Conservation (phyloP, 208 protist species). For the Trypanosoma platydactyli region DNA sequence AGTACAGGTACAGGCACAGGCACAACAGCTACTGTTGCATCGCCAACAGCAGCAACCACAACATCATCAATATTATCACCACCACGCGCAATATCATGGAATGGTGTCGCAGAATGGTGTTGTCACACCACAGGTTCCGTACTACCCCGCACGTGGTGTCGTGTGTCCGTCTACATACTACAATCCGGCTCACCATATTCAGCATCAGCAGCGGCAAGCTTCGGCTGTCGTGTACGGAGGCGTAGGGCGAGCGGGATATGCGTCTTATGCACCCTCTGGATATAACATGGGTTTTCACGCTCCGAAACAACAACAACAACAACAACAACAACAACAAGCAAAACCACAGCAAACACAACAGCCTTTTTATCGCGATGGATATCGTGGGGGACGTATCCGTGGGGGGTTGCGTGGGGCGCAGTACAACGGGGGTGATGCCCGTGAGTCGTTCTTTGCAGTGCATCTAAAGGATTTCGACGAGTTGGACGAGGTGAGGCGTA, state of each 20-base stretch:
- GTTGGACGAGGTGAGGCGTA: slow-evolving; percentile 64
- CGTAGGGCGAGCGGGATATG: not conserved
- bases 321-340: slow-evolving; percentile 29
- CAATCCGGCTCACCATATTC: not conserved
- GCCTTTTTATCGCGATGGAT: slow-evolving; percentile 1
- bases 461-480: slow-evolving; percentile 73
- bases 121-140: not conserved
- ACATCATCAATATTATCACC: slow-evolving; percentile 6
- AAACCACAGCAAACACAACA: slow-evolving; percentile 30
- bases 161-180: not conserved
- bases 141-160: not conserved
- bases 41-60: slow-evolving; percentile 1
- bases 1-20: slow-evolving; percentile 10
- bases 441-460: slow-evolving; percentile 51
- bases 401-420: slow-evolving; percentile 10
- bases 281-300: not conserved
- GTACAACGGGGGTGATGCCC: slow-evolving; percentile 20
- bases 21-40: slow-evolving; percentile 1
- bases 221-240: slow-evolving; percentile 13
- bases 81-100: slow-evolving; percentile 7
- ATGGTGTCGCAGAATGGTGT: slow-evolving; percentile 7
- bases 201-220: slow-evolving; percentile 8
- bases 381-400: slow-evolving; percentile 22
- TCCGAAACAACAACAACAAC: slow-evolving; percentile 12
- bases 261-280: not conserved